Evolutionary conservation across 371 early-diverging fungal species (phyloP).

Genomic region (Mortierella sp.): DNA sequence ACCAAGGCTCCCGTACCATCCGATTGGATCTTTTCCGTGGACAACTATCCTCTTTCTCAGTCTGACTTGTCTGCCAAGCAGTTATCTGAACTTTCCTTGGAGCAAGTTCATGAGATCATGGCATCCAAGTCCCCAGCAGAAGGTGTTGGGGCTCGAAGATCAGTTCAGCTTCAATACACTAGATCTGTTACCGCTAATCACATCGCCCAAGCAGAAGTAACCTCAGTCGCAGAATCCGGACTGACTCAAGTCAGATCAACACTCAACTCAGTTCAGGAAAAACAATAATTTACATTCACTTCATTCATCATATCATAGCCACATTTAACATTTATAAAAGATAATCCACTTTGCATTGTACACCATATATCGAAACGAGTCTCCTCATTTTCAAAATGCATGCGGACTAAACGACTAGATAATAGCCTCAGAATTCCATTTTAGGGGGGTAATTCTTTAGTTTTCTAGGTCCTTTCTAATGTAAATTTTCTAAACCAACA

Average conservation of each 20-base stretch:
- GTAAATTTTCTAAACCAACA: slow-evolving; percentile 12
- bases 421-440: too few relatives aligned
- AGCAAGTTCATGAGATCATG: slow-evolving; percentile 38
- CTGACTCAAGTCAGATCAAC: not conserved
- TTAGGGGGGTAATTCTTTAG: too few relatives aligned
- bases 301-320: not conserved
- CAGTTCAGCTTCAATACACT: not conserved
- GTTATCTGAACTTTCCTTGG: slow-evolving; percentile 27
- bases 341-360: not conserved
- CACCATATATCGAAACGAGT: not conserved
- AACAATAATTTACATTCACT: not conserved
- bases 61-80: slow-evolving; percentile 39
- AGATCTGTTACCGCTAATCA: not conserved
- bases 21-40: slow-evolving; percentile 46
- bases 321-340: not conserved
- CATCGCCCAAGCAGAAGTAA: not conserved
- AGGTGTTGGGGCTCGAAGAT: not conserved
- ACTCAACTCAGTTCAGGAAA: not conserved
- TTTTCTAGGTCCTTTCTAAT: not conserved
- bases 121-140: not conserved
- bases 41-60: slow-evolving; percentile 37
- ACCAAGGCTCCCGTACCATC: slow-evolving; percentile 41
- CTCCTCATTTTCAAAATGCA: too few relatives aligned
- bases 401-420: too few relatives aligned
- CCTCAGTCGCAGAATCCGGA: not conserved